Conservation (phyloP, 106 monocot genomes). For the Dendrobium nobile region DNA sequence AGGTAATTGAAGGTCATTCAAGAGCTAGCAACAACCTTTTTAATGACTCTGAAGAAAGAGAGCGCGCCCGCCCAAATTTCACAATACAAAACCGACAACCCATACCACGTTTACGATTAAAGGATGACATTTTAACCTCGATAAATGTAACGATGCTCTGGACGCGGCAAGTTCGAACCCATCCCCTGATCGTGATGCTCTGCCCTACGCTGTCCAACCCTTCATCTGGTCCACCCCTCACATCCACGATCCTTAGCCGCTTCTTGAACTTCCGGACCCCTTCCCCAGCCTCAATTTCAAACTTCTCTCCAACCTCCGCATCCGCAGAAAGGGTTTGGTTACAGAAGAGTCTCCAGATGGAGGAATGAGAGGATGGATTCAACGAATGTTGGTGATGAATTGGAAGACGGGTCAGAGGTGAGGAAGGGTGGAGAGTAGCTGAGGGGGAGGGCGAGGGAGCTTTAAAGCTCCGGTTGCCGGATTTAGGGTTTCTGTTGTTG, state of each 20-base stretch:
- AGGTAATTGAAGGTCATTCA: neutral
- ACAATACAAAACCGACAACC: neutral
- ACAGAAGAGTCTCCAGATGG: slow-evolving; percentile 36
- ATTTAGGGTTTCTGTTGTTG: slow-evolving; percentile 8
- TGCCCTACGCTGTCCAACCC: slow-evolving; percentile 57
- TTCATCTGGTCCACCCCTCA: slow-evolving; percentile 66
- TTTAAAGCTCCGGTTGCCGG: neutral
- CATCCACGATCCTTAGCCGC: slow-evolving; percentile 58
- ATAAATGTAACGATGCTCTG: slow-evolving; percentile 93
- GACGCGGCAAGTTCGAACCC: slow-evolving; percentile 82
- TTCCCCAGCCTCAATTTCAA: slow-evolving; percentile 9
- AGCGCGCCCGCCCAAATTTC: neutral
- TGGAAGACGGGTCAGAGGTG: slow-evolving; percentile 1
- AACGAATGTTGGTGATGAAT: neutral
- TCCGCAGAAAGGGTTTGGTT: slow-evolving; percentile 21
- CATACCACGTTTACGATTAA: neutral
- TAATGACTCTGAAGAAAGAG: neutral
- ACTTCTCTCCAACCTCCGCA: slow-evolving; percentile 9
- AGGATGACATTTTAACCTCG: slow-evolving; percentile 44
- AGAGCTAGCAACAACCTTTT: neutral
- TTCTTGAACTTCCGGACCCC: slow-evolving; percentile 57
- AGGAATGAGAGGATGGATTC: neutral
- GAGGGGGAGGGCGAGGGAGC: neutral
- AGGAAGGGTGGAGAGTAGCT: neutral
- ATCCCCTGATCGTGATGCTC: slow-evolving; percentile 59